Base-by-base conservation (phyloP, 495 filamentous ascomycete species). In the Xylaria longipes region DNA sequence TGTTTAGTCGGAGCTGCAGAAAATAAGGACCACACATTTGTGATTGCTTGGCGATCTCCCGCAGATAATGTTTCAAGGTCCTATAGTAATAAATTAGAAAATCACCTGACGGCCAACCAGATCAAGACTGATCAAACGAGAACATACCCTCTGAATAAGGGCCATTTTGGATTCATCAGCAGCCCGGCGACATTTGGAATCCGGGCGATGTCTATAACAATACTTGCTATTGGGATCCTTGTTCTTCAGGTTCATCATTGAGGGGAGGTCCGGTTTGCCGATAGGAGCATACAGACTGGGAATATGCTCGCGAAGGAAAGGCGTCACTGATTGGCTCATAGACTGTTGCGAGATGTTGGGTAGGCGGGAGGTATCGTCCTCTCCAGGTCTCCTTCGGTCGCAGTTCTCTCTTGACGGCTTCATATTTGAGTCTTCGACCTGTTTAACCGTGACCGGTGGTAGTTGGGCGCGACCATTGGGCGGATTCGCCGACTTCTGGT, bases 141-240 rank as follows among this genome's bases (percentile, higher is more conserved):
- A 48, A 77, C 90, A 66, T 87, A 94, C 93, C 76, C 88, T 89
- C 77, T 98, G 96, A 68, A 99, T 86, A 81, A 94, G 91, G 74
- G 94, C 92, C 97, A 98, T 98, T 48, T 95, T 94, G 45, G 93
- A 91, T 80, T 98, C 96, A 82, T 98, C 93, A 46, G 93, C 94
- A 68, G 96, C 94, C 66, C 95, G 87, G 65, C 93, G 84, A 81
- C 96, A 99, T 83, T 97, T 97, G 37, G 95, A 89, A 77, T 98
- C 97, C 27, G 96, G 97, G 56, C 93, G 88, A 79, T 99, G 96
- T 39, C 96, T 90, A 80, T 99, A 98, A 81, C 96, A 99, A 83
- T 93, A 98, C 79, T 92, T 94, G 60, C 94, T 96, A 78, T 96
- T 97, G 5, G 87, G 84, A 64, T 90, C 82, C 72, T 87, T 86